Base-by-base conservation (phyloP, 202 grass and related monocot genomes). In the Dendrocalamus latiflorus region DNA sequence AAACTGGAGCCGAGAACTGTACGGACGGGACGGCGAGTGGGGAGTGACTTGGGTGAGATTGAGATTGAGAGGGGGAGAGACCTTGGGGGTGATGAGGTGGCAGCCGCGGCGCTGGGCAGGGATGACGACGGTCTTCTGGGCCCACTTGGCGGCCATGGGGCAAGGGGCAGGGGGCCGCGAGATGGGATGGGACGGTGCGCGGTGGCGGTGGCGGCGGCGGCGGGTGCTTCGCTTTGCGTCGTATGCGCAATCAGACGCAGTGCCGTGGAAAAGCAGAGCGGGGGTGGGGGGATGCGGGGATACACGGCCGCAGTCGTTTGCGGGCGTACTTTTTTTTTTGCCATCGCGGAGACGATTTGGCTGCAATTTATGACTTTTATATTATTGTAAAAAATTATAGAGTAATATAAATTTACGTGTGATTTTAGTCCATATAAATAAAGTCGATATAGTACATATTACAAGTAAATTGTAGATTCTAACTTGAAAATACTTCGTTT, bases 51-150 rank as follows among this genome's bases (percentile, higher is more conserved):
- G 65, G 22, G 42, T 16, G 63, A 24, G 24, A 77, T 63, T 48
- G 58, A 48, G 25, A 28, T 28, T 5, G 41, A 34, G 39, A 11
- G 47, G 8, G 3, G 15, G 49, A 37, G 16, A 47, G 44, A 93
- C 92, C 89, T 90, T 91, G 72, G 90, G 72, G 71, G 92, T 98
- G 82, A 98, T 75, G 90, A 98, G 92, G 86, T 98, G 92, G 89
- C 95, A 98, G 38, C 95, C 92, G 71, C 95, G 87, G 64, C 89
- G 83, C 14, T 95, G 89, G 39, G 92, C 59, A 20, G 95, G 92
- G 69, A 98, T 81, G 72, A 91, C 89, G 73, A 98, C 80, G 59
- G 92, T 98, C 85, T 93, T 98, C 88, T 98, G 95, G 54, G 90
- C 89, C 95, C 95, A 98, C 83, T 93, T 98, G 74, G 90, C 89